Evolutionary conservation across 768 basidiomycete species (phyloP).

Genomic region (Royoungia palumana): DNA sequence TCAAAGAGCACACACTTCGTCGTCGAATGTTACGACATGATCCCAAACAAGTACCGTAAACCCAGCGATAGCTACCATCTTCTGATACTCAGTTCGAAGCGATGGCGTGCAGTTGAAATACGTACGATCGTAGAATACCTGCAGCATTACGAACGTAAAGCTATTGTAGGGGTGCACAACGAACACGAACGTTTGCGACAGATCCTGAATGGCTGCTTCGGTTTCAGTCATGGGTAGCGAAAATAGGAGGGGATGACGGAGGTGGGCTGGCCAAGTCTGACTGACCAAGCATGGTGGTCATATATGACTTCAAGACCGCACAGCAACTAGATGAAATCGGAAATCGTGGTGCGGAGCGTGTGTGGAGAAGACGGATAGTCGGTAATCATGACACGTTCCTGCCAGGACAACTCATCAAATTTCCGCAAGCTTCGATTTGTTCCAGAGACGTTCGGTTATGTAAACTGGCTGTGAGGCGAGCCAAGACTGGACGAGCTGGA

Average conservation of each 20-base stretch:
- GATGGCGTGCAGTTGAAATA: not conserved
- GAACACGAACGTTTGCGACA: not conserved
- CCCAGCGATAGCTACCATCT: constrained; percentile 53
- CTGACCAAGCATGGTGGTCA: too few relatives aligned
- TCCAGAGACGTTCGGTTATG: too few relatives aligned
- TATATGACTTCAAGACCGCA: too few relatives aligned
- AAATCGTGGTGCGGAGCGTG: too few relatives aligned
- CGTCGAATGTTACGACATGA: constrained; percentile 37
- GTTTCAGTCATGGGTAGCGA: constrained; percentile 3
- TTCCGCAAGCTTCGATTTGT: too few relatives aligned
- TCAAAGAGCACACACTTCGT: constrained; percentile 30
- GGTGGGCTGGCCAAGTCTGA: too few relatives aligned
- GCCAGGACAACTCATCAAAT: too few relatives aligned
- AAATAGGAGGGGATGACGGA: not conserved
- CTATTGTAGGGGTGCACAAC: not conserved
- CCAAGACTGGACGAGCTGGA: too few relatives aligned
- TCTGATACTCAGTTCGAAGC: constrained; percentile 1
- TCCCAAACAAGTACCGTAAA: constrained; percentile 52
- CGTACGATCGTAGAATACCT: constrained; percentile 12
- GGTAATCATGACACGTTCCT: too few relatives aligned
- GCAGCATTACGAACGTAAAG: not conserved
- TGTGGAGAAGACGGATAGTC: too few relatives aligned
- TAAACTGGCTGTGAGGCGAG: too few relatives aligned
- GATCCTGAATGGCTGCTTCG: not conserved
- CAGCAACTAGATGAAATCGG: too few relatives aligned